Base-by-base conservation (phyloP, 202 grass and related monocot genomes). In the Musa balbisiana region DNA sequence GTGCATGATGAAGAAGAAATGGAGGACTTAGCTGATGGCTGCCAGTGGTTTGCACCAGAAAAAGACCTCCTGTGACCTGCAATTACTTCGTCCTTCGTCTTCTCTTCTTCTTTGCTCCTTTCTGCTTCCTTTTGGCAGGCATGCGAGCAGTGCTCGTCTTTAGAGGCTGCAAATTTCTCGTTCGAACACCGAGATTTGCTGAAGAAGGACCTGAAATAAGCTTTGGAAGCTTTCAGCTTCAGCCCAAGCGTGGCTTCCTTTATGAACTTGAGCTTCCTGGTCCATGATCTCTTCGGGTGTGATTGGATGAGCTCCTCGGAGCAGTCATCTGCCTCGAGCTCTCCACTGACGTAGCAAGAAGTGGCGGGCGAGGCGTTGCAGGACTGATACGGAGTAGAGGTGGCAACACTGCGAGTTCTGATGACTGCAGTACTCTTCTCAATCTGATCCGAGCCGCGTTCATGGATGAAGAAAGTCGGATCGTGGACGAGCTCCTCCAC, bases 221-320 rank as follows among this genome's bases (percentile, higher is more conserved):
- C 87, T 72, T 86, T 95, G 49, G 95, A 91, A 81, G 95, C 95
- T 86, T 92, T 99, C 29, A 94, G 87, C 83, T 92, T 99, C 79
- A 81, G 85, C 15, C 91, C 85, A 59, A 93, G 82, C 69, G 89
- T 89, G 84, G 89, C 85, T 73, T 89, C 83, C 83, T 63, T 91
- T 53, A 97, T 89, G 84, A 93, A 89, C 67, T 51, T 70, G 9
- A 70, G 49, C 49, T 70, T 70, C 16, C n/a, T 14, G 19, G 23
- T 43, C 67, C 67, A 95, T 54, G 91, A 62, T 82, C 95, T 92
- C 87, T 95, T 99, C 24, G 24, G 73, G 43, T 69, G 72, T n/a
- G 24, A 22, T 73, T 1, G 76, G 77, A 60, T 68, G 69, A 55
- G 78, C 81, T 87, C 83, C 72, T 76, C 78, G 9, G 84, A 84